These are phyloP conservation scores for Aureobasidium sp. DNA, from an alignment of 2,329 filamentous ascomycete genomes.

Conservation along the genomic window DNA sequence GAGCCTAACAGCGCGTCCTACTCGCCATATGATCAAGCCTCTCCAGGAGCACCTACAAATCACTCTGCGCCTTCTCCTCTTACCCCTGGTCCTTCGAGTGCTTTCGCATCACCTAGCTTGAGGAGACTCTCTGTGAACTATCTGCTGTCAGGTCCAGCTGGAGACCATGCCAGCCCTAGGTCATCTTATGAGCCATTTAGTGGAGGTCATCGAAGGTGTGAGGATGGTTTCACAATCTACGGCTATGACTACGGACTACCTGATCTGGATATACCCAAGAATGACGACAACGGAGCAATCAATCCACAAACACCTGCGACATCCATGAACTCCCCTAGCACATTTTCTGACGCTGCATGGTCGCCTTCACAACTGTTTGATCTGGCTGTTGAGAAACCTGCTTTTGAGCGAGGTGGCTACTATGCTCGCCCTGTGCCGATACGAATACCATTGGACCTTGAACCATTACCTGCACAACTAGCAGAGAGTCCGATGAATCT, in stretches of 20 bases:
- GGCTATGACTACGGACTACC: conserved; percentile 65
- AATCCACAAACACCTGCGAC: conserved; percentile 21
- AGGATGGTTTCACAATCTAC: conserved; percentile 44
- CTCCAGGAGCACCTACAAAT: conserved; percentile 30
- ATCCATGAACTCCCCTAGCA: background rate
- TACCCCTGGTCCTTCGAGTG: conserved; percentile 38
- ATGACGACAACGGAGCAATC: conserved; percentile 64
- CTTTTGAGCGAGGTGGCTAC: conserved; percentile 57
- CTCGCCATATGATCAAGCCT: conserved; percentile 27
- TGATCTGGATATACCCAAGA: conserved; percentile 63
- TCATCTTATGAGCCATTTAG: background rate
- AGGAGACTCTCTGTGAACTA: conserved; percentile 59
- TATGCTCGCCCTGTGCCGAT: conserved; percentile 64
- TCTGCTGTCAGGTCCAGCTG: conserved; percentile 49
- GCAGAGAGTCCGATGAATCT: conserved; percentile 73
- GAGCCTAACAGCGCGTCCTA: background rate
- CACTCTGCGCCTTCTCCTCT: conserved; percentile 35
- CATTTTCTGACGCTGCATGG: background rate
- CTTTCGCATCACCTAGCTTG: conserved; percentile 37
- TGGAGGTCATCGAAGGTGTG: background rate
- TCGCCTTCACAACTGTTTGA: conserved; percentile 5
- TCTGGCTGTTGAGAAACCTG: conserved; percentile 31
- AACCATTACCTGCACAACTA: conserved; percentile 50
- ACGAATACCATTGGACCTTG: conserved; percentile 51
- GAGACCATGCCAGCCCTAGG: conserved; percentile 20